phyloP scores from a whole-genome alignment of 73 alveolate species.

The Paramecium primaurelia region DNA sequence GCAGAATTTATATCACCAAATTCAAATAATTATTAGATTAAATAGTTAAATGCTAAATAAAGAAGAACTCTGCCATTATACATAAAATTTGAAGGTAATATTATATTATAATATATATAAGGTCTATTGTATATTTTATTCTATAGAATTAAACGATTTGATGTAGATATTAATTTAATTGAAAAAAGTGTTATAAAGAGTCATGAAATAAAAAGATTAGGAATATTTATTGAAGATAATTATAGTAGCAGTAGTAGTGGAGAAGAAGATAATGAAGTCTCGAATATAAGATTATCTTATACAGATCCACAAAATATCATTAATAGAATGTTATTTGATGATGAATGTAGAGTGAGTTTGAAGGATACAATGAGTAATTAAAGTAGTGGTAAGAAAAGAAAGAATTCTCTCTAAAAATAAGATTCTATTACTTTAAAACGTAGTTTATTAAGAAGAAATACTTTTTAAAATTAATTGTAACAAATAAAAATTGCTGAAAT shows the following conservation, averaged over 20 bases:
- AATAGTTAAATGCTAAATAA: neutral
- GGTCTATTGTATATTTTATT: neutral
- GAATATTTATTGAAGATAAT: slow-evolving; percentile 7
- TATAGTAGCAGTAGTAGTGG: neutral
- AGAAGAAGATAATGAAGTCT: slow-evolving; percentile 11
- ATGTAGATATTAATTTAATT: neutral
- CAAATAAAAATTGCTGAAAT: neutral
- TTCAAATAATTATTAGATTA: neutral
- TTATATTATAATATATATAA: neutral
- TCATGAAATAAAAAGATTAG: slow-evolving; percentile 21
- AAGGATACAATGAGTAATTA: slow-evolving; percentile 2
- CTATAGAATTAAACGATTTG: neutral
- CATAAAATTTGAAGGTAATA: slow-evolving; percentile 25
- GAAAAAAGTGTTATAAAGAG: slow-evolving; percentile 21
- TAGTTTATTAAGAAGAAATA: neutral
- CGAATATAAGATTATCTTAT: neutral
- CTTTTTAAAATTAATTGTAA: slow-evolving; percentile 1
- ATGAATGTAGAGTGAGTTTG: slow-evolving; percentile 1
- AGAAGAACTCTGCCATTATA: slow-evolving; percentile 31
- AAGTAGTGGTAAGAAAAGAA: slow-evolving; percentile 14
- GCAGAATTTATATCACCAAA: slow-evolving; percentile 66
- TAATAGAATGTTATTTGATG: neutral
- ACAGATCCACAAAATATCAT: neutral
- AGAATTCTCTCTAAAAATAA: neutral
- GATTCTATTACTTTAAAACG: neutral